These are phyloP conservation scores for sunflower (Helianthus annuus) DNA, from an alignment of 129 eudicot genomes.

Conservation along the genomic window DNA sequence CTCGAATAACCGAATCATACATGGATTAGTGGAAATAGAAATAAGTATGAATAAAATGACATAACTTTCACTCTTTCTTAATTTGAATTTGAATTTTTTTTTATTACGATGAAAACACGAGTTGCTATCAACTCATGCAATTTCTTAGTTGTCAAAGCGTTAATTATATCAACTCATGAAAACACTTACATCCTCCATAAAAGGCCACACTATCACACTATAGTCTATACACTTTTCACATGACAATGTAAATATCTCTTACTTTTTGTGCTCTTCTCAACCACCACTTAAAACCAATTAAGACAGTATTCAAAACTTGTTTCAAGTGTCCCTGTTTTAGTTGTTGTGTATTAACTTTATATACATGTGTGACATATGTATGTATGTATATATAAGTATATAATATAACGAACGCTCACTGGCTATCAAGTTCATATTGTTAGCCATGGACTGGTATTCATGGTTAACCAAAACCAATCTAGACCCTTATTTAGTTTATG, in stretches of 20 bases:
- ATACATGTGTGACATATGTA: not conserved
- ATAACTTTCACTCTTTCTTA: too few relatives aligned
- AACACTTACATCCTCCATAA: too few relatives aligned
- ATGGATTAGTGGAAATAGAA: too few relatives aligned
- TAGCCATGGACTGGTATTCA: constrained; percentile 73
- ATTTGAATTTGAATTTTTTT: too few relatives aligned
- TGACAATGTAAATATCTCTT: constrained; percentile 12
- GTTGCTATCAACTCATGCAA: too few relatives aligned
- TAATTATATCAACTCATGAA: too few relatives aligned
- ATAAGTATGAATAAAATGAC: too few relatives aligned
- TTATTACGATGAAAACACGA: too few relatives aligned
- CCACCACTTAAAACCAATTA: constrained; percentile 31
- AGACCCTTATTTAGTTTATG: constrained; percentile 49
- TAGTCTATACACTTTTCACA: constrained; percentile 5
- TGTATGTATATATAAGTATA: constrained; percentile 14
- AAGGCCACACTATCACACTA: constrained; percentile 6
- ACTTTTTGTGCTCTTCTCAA: constrained; percentile 27
- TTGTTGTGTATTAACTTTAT: not conserved
- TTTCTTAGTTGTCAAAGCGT: too few relatives aligned
- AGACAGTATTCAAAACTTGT: constrained; percentile 17
- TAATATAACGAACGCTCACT: not conserved
- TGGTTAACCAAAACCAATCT: constrained; percentile 67
- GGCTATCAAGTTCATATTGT: constrained; percentile 14
- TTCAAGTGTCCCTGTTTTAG: not conserved
- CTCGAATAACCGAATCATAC: too few relatives aligned